A percentile compares a stretch with the other conserved stretches of the same genome.
Evolutionary conservation across 345 rosid genomes (phyloP).

Genomic region (Rhizophora apiculata): DNA sequence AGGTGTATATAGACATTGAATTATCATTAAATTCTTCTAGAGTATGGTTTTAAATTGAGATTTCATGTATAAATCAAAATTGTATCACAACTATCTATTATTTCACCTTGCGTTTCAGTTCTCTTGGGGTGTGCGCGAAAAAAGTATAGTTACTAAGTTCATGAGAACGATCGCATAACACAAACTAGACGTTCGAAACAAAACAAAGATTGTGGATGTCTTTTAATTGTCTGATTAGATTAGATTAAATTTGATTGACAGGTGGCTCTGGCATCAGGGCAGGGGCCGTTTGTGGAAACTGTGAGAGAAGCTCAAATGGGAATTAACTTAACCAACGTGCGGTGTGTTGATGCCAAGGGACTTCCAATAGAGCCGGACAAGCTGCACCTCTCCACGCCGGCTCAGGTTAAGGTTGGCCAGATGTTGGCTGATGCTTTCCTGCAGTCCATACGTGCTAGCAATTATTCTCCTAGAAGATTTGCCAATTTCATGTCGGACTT

Average conservation of each 20-base stretch:
- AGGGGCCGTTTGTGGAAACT: constrained; percentile 18
- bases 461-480: background rate
- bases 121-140: too few relatives aligned
- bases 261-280: constrained; percentile 31
- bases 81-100: too few relatives aligned
- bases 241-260: background rate
- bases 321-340: constrained; percentile 9
- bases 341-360: constrained; percentile 24
- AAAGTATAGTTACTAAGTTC: too few relatives aligned
- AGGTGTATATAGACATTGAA: too few relatives aligned
- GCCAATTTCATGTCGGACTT: background rate
- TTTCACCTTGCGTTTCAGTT: too few relatives aligned
- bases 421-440: constrained; percentile 19
- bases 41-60: too few relatives aligned
- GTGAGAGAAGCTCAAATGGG: constrained; percentile 23
- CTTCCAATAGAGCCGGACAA: constrained; percentile 27
- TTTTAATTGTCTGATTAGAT: too few relatives aligned
- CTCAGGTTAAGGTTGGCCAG: constrained; percentile 33
- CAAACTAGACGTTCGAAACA: too few relatives aligned
- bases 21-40: too few relatives aligned
- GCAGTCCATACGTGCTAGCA: background rate
- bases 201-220: too few relatives aligned
- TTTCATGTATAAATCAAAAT: too few relatives aligned
- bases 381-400: constrained; percentile 30
- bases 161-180: too few relatives aligned